phyloP scores from a whole-genome alignment of 192 early-diverging fungal genomes.

The Anaeromyces robustus region DNA sequence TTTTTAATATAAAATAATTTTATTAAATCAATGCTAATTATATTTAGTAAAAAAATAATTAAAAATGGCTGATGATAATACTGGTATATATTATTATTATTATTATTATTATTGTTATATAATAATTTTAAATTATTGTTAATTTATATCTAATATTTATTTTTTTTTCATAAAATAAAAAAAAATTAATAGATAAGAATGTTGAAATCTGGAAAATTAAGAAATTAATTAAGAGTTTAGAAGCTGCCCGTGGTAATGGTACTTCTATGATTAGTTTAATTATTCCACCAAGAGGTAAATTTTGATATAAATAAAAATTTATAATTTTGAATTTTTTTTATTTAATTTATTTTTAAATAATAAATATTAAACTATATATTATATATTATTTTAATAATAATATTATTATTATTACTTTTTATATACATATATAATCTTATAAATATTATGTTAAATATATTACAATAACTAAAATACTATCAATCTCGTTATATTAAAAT shows the following conservation, averaged over 20 bases:
- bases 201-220: constrained; percentile 97
- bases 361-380: too few species aligned
- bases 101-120: not conserved
- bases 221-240: constrained; percentile 92
- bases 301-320: constrained; percentile 4
- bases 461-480: too few species aligned
- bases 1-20: too few species aligned
- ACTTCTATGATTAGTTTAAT: constrained; percentile 99
- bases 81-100: not conserved
- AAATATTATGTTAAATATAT: too few species aligned
- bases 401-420: too few species aligned
- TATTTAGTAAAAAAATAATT: not conserved
- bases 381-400: too few species aligned
- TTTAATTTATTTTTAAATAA: too few species aligned
- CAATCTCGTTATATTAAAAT: too few species aligned
- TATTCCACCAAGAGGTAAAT: constrained; percentile 46
- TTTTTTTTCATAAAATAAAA: too few species aligned
- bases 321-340: not conserved
- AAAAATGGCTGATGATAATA: not conserved
- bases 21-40: not conserved
- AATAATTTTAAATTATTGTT: too few species aligned
- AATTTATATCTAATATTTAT: too few species aligned
- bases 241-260: constrained; percentile 90
- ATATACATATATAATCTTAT: too few species aligned
- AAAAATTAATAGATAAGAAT: constrained; percentile 61